These are phyloP conservation scores for Boletus rubescentipes DNA, from an alignment of 768 basidiomycete species.

Conservation along the genomic window DNA sequence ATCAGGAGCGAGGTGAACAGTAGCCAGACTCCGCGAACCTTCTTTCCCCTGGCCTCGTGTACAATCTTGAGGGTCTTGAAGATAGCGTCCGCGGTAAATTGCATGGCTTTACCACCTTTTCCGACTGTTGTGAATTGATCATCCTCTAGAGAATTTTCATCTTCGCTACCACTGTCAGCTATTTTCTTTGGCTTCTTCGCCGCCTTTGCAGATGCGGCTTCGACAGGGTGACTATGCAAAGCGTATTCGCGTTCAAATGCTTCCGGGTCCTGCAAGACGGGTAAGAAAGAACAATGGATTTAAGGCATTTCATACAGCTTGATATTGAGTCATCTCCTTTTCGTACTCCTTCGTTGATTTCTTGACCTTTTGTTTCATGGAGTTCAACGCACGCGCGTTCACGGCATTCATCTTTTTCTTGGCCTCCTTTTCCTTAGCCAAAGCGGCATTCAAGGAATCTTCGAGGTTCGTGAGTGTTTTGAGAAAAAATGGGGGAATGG, in stretches of 20 bases:
- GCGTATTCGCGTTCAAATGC: constrained; percentile 79
- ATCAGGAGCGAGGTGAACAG: constrained; percentile 9
- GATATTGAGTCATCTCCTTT: constrained; percentile 72
- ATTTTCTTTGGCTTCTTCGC: constrained; percentile 38
- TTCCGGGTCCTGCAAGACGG: constrained; percentile 70
- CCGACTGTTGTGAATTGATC: constrained; percentile 91
- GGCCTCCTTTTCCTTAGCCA: constrained; percentile 84
- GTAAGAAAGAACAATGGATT: neutral
- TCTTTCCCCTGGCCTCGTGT: constrained; percentile 93
- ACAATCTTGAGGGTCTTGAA: constrained; percentile 91
- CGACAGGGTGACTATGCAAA: constrained; percentile 48
- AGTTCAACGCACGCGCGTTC: constrained; percentile 91
- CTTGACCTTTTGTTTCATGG: constrained; percentile 98
- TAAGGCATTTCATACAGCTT: constrained; percentile 51
- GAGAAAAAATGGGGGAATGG: constrained; percentile 84
- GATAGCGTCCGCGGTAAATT: constrained; percentile 80
- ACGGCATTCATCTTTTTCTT: constrained; percentile 97
- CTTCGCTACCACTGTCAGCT: constrained; percentile 41
- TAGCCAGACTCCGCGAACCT: constrained; percentile 52
- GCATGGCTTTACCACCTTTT: constrained; percentile 81
- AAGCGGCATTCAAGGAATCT: constrained; percentile 63
- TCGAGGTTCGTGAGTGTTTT: constrained; percentile 77
- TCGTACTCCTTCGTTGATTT: constrained; percentile 91
- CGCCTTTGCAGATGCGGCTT: constrained; percentile 36
- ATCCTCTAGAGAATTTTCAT: constrained; percentile 37